Percentiles rank a stretch among this genome's conserved stretches.
Evolutionary conservation across 73 alveolate species (phyloP).

Genomic region (Uronychia setigera): DNA sequence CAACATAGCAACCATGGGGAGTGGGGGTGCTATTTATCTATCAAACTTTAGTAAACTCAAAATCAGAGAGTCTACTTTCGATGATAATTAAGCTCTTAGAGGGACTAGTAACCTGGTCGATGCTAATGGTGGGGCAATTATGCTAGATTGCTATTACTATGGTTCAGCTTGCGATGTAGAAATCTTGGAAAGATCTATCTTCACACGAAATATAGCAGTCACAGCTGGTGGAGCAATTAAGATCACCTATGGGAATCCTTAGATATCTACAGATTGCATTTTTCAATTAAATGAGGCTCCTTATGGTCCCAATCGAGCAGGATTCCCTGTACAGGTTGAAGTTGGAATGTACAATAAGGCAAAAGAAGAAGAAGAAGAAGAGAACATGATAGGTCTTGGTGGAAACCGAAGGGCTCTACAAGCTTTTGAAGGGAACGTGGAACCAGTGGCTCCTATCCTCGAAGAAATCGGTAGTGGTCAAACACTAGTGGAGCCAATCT

Average conservation of each 20-base stretch:
- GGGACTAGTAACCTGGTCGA: not conserved
- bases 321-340: not conserved
- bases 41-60: not conserved
- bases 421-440: not conserved
- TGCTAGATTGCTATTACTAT: not conserved
- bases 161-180: not conserved
- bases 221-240: conserved; percentile 13
- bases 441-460: not conserved
- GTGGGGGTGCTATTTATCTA: not conserved
- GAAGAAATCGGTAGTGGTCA: not conserved
- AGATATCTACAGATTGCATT: not conserved
- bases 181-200: not conserved
- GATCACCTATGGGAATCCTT: not conserved
- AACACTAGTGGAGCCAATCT: not conserved
- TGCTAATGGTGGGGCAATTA: conserved; percentile 3
- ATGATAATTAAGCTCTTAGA: not conserved
- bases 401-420: not conserved
- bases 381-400: not conserved
- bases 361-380: not conserved
- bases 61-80: not conserved
- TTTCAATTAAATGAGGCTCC: not conserved
- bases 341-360: not conserved
- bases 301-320: conserved; percentile 1
- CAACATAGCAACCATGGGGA: not conserved
- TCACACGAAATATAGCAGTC: not conserved